Percentiles rank a stretch among this genome's conserved stretches.
Conservation (phyloP, 75 land plant genomes). For the Picea glauca region DNA sequence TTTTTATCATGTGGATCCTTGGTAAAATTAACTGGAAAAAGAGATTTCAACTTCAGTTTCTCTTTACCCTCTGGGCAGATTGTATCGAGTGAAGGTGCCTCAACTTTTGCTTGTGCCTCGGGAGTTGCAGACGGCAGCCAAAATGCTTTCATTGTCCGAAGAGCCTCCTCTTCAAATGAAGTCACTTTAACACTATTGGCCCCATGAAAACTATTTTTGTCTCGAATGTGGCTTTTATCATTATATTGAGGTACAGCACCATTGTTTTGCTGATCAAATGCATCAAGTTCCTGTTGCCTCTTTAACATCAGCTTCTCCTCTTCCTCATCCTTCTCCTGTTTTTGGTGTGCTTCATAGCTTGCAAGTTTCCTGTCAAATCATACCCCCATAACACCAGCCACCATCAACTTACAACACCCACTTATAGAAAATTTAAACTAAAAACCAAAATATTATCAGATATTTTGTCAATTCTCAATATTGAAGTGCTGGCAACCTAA, state of each 20-base stretch:
- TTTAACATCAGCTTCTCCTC: slow-evolving; percentile 59
- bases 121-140: slow-evolving; percentile 99
- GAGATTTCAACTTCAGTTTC: slow-evolving; percentile 80
- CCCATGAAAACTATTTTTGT: slow-evolving; percentile 86
- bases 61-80: slow-evolving; percentile 95
- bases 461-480: no score
- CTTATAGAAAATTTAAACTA: no score
- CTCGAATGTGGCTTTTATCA: slow-evolving; percentile 33
- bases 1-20: slow-evolving; percentile 45
- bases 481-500: no score
- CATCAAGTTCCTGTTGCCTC: slow-evolving; percentile 84
- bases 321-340: slow-evolving; percentile 83
- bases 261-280: slow-evolving; percentile 95
- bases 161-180: slow-evolving; percentile 94
- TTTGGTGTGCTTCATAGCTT: slow-evolving; percentile 69
- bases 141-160: slow-evolving; percentile 97
- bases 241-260: slow-evolving; percentile 86
- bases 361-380: slow-evolving; percentile 60
- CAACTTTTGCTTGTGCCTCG: slow-evolving; percentile 73
- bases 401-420: background rate
- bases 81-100: slow-evolving; percentile 70
- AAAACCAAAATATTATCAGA: no score
- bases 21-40: slow-evolving; percentile 73
- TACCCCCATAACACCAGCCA: background rate
- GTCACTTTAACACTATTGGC: slow-evolving; percentile 96